These are phyloP conservation scores for Suhomyces terraborum DNA, from an alignment of 1,139 yeast genomes.

Conservation along the genomic window DNA sequence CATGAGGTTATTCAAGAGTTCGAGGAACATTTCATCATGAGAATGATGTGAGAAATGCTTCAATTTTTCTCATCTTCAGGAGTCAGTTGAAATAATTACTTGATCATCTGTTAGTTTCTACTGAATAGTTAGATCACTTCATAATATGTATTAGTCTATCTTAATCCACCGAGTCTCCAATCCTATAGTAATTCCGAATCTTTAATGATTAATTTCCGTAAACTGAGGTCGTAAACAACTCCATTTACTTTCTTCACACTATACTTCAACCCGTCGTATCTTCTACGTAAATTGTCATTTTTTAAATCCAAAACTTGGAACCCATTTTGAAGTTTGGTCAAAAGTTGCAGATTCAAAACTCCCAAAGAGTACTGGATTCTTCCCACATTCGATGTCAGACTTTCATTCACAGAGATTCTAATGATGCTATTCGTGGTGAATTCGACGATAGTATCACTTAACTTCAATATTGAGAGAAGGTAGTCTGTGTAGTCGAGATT, in stretches of 20 bases:
- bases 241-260: slow-evolving; percentile 32
- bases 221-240: slow-evolving; percentile 28
- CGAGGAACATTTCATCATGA: no score
- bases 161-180: no score
- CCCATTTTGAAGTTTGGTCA: slow-evolving; percentile 30
- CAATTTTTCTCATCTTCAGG: no score
- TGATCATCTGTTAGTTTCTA: no score
- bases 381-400: slow-evolving; percentile 4
- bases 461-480: slow-evolving; percentile 26
- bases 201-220: slow-evolving; percentile 14
- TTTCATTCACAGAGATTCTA: slow-evolving; percentile 22
- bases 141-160: no score
- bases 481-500: slow-evolving; percentile 26
- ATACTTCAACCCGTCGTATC: slow-evolving; percentile 35
- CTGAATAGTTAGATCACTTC: background rate
- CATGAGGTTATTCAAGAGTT: no score
- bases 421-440: slow-evolving; percentile 33
- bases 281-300: slow-evolving; percentile 32
- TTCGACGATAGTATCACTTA: slow-evolving; percentile 31
- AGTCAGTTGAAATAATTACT: no score
- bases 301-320: slow-evolving; percentile 35
- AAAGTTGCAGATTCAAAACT: slow-evolving; percentile 28
- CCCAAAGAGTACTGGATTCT: slow-evolving; percentile 25
- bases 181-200: slow-evolving; percentile 3
- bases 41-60: no score